Percentiles rank a stretch among this genome's conserved stretches.
These are phyloP conservation scores for Pseudocercospora cruenta DNA, from an alignment of 2,329 filamentous ascomycete genomes.

Conservation along the genomic window DNA sequence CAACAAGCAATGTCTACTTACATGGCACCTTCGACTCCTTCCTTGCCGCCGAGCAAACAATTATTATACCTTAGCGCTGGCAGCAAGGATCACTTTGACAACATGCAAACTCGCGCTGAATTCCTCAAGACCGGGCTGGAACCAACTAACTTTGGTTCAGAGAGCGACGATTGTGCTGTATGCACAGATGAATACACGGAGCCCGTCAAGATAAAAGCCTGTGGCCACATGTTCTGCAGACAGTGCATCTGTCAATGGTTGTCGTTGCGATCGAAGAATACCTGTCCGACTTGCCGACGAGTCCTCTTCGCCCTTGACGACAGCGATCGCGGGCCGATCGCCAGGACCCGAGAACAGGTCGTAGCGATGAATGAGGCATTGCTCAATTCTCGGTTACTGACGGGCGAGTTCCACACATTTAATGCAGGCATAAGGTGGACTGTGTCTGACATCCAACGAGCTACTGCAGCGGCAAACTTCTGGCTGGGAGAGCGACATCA, in stretches of 20 bases:
- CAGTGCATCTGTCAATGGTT: conserved; percentile 21
- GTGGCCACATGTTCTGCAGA: conserved; percentile 20
- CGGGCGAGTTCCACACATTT: conserved; percentile 16
- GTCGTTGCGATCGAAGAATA: conserved; percentile 11
- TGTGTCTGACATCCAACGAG: conserved; percentile 12
- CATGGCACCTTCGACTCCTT: neutral
- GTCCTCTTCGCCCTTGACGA: conserved; percentile 16
- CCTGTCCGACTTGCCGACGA: conserved; percentile 17
- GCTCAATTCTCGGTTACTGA: conserved; percentile 10
- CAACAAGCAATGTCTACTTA: neutral
- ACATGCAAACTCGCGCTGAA: conserved; percentile 6
- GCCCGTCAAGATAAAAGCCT: conserved; percentile 12
- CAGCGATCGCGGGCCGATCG: conserved; percentile 12
- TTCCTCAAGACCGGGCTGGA: conserved; percentile 18
- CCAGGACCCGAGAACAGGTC: conserved; percentile 3
- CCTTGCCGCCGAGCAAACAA: neutral
- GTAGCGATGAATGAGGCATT: conserved; percentile 12
- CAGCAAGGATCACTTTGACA: conserved; percentile 1
- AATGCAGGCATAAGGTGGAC: conserved; percentile 15
- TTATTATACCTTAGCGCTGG: conserved; percentile 7
- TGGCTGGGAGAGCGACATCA: conserved; percentile 21
- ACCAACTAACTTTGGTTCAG: conserved; percentile 1
- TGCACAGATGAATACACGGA: conserved; percentile 13
- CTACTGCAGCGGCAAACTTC: conserved; percentile 15
- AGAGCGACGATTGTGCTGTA: conserved; percentile 12